Base-by-base conservation (phyloP, 306 rosid genomes). In the Quercus ilex region DNA sequence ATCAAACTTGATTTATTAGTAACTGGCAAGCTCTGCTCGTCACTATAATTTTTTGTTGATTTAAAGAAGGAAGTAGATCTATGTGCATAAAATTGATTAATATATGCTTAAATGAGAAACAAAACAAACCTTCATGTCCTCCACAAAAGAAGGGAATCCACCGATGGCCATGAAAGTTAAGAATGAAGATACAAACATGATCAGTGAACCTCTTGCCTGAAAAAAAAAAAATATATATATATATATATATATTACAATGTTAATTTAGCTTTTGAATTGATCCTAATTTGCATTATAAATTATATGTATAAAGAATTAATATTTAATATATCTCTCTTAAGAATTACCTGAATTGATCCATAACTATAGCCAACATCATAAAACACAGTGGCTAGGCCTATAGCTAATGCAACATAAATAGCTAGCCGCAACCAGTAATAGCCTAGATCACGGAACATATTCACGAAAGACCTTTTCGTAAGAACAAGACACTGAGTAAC, bases 81-180 rank as follows among this genome's bases (percentile, higher is more conserved):
- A 60, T 60, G n/a, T 25, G 28, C 26, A 5, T 11, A 60, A 60
- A 60, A n/a, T 19, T 20, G 23, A 57, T 26, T 62, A 62, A 30
- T 25, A 26, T 26, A 26, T 26, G 26, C 7, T 57, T 57, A 8
- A 57, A 57, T 62, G 38, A 62, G 3, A 20, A 20, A 57, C 38
- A 62, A 13, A 62, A 28, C 69, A 17, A 28, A 92, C 94, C 93
- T 89, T 89, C 86, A 92, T 90, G 73, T 92, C 93, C 75, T 89
- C 93, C 71, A 90, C 80, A 55, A 91, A 87, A 11, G 96, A 90
- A 75, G 97, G 90, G 84, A 93, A 93, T 78, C 97, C 98, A 35
- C 91, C 97, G 62, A 93, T 85, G 46, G 91, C 55, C 92, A 93
- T 93, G 84, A 93, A 91, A 28, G 90, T 82, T 26, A 90, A 81